Base-by-base conservation (phyloP, 768 basidiomycete genomes). In the Suillus luteus region DNA sequence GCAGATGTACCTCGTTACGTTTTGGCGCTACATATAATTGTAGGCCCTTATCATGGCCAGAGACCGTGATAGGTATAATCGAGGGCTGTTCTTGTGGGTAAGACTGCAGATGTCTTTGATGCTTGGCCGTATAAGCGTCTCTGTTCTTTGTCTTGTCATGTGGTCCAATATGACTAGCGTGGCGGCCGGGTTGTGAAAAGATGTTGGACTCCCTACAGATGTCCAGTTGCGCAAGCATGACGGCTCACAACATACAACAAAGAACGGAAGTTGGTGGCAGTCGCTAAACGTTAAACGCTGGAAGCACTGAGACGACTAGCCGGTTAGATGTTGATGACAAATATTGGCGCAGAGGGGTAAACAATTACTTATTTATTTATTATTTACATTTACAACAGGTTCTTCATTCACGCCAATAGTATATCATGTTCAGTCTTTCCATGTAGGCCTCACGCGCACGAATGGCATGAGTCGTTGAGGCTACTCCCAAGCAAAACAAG, bases 321-420 rank as follows among this genome's bases (percentile, higher is more conserved):
- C 52, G 52, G 52, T 33, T 54, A 33, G 48, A 49, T 24, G 27
- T 54, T 27, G 33, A 54, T 33, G 52, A 54, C 31, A 33, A 52
- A 52, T 52, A 52, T 51, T 51, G 49, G 24, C 15, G 10, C 19
- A 33, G 17, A 54, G 51, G 51, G 31, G 17, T 54, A 35, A 54
- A 33, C n/a, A 54, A n/a, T 54, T 33, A n/a, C 9, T 44, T 44
- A 46, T 46, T 46, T 54, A 54, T 8, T 15, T 27, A 48, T 22
- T 48, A 14, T 41, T 48, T 24, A 22, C n/a, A 12, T 4, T 22
- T 46, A 46, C 19, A 37, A 31, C 31, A 31, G 31, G 31, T 2
- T 27, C 27, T 27, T 27, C 27, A 27, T 27, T 27, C 37, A 38
- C 4, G 33, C 33, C 4, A 33, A 33, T 27, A 33, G 33, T 5